Evolutionary conservation across 1,139 yeast species (phyloP).

Genomic region (Lodderomyces metapsilosis): DNA sequence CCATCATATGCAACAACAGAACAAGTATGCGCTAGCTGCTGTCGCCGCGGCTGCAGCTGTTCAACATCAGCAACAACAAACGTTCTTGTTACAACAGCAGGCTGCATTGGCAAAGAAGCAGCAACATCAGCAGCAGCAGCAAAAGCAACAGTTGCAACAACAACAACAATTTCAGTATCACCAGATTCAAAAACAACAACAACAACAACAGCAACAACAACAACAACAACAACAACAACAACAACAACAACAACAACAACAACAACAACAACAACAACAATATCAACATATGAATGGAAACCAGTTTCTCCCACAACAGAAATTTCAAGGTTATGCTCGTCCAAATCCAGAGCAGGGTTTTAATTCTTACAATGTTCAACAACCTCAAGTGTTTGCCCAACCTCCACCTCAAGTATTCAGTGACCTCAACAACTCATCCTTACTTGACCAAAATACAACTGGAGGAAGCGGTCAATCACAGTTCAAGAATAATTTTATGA

Average conservation of each 20-base stretch:
- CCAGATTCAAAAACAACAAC: constrained; percentile 14
- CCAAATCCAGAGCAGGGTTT: not conserved
- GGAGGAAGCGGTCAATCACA: constrained; percentile 6
- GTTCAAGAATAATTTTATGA: constrained; percentile 15
- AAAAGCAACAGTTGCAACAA: constrained; percentile 13
- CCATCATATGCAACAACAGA: constrained; percentile 16
- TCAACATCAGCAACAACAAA: constrained; percentile 23
- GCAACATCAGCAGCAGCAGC: constrained; percentile 16
- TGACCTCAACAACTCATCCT: constrained; percentile 8
- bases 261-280: constrained; percentile 12
- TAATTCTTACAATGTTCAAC: not conserved
- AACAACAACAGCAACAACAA: constrained; percentile 8
- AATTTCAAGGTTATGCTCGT: constrained; percentile 4
- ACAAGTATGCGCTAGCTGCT: constrained; percentile 28
- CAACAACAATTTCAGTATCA: constrained; percentile 9
- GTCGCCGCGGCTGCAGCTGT: constrained; percentile 34
- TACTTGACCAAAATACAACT: constrained; percentile 7
- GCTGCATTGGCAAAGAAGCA: constrained; percentile 14
- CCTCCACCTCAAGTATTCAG: constrained; percentile 16
- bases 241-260: constrained; percentile 6
- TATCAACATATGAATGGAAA: constrained; percentile 9
- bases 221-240: constrained; percentile 14
- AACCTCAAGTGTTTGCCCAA: constrained; percentile 9
- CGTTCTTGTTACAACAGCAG: constrained; percentile 18
- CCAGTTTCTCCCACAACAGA: constrained; percentile 11